Conservation (phyloP, 1,139 yeast species). For the Debaryomycetaceae sp. region DNA sequence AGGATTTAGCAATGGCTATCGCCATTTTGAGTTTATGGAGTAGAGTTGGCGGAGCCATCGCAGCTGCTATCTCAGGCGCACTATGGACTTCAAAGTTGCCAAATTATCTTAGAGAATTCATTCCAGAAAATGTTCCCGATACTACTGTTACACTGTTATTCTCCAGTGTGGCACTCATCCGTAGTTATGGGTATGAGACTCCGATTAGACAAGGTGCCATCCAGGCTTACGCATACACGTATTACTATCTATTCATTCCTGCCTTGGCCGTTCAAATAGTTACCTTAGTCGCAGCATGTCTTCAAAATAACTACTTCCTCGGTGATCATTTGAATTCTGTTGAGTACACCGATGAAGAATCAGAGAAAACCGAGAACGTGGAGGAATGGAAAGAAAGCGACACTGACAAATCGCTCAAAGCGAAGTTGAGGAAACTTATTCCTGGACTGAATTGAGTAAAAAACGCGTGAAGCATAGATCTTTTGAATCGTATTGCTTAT, state of each 20-base stretch:
- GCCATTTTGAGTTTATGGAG: constrained; percentile 38
- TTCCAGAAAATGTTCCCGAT: constrained; percentile 14
- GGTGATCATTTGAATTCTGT: constrained; percentile 26
- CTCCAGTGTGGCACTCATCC: constrained; percentile 3
- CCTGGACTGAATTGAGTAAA: neutral
- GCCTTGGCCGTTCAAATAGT: constrained; percentile 21
- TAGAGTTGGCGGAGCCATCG: constrained; percentile 41
- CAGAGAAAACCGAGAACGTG: neutral
- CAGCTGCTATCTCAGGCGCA: constrained; percentile 44
- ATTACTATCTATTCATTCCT: constrained; percentile 16
- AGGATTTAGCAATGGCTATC: constrained; percentile 42
- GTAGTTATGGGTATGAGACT: constrained; percentile 2
- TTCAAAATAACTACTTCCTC: constrained; percentile 26
- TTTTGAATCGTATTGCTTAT: too few species aligned
- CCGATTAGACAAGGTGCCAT: constrained; percentile 7
- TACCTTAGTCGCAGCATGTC: constrained; percentile 19
- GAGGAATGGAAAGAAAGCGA: neutral
- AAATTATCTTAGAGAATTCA: constrained; percentile 13
- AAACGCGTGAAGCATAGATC: too few species aligned
- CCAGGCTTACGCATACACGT: constrained; percentile 8
- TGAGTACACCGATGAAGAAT: constrained; percentile 11
- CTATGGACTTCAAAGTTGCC: constrained; percentile 43
- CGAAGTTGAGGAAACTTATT: neutral
- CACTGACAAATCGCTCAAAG: neutral
- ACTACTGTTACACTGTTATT: constrained; percentile 8